Evolutionary conservation across 1,284 basidiomycete species (phyloP).

Genomic region (Irpex rosettiformis): DNA sequence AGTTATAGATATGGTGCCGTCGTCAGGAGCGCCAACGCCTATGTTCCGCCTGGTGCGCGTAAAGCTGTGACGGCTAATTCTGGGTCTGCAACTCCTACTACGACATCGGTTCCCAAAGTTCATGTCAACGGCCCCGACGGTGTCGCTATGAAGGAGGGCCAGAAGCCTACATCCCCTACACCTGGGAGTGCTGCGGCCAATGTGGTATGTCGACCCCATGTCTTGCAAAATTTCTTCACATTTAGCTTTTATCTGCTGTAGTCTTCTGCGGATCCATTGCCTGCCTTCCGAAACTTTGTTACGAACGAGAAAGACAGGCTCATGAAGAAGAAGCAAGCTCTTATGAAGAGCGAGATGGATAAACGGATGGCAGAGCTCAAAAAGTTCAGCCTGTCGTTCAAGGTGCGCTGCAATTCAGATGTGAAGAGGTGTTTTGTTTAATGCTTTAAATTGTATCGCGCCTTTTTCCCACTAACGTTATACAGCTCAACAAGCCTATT

Average conservation of each 20-base stretch:
- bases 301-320: conserved; percentile 85
- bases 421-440: not conserved
- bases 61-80: conserved; percentile 32
- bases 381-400: conserved; percentile 92
- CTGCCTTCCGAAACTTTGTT: conserved; percentile 88
- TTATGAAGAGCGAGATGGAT: conserved; percentile 92
- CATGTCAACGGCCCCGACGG: conserved; percentile 72
- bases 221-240: not conserved
- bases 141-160: conserved; percentile 33
- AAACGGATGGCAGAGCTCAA: conserved; percentile 88
- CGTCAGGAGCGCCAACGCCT: conserved; percentile 83
- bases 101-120: conserved; percentile 62
- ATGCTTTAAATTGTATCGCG: not conserved
- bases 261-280: conserved; percentile 66
- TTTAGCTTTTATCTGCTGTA: conserved; percentile 22
- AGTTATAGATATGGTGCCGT: conserved; percentile 84
- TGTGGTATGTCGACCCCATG: conserved; percentile 17
- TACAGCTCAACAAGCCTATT: conserved; percentile 87
- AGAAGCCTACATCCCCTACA: conserved; percentile 57
- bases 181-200: conserved; percentile 18
- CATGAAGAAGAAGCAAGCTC: conserved; percentile 86
- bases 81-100: conserved; percentile 33
- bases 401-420: conserved; percentile 43
- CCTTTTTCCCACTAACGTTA: not conserved
- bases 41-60: conserved; percentile 88